phyloP scores from a whole-genome alignment of 2,329 filamentous ascomycete species.

The Elsinoe ampelina region DNA sequence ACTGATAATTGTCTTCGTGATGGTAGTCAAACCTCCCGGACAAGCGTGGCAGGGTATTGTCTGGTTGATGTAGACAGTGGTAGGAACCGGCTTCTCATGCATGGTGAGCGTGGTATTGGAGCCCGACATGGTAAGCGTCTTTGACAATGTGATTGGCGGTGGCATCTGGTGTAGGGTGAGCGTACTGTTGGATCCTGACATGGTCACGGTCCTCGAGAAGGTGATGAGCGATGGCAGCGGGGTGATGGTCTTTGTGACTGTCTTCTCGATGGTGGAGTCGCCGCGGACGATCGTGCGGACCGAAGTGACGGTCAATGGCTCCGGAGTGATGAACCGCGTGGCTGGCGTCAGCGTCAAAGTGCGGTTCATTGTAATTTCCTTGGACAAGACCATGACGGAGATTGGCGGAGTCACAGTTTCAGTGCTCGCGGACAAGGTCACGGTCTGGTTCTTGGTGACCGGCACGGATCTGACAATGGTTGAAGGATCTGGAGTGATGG shows the following conservation, averaged over 20 bases:
- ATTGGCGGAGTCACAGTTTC: neutral
- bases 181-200: neutral
- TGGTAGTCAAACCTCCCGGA: neutral
- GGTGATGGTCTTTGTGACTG: neutral
- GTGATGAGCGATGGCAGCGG: neutral
- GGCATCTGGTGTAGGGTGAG: neutral
- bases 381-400: neutral
- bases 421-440: neutral
- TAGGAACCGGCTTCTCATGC: neutral
- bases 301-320: neutral
- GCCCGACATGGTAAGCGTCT: neutral
- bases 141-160: neutral
- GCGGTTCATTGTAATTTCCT: neutral
- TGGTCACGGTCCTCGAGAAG: neutral
- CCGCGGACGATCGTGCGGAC: neutral
- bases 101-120: neutral
- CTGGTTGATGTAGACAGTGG: conserved; percentile 6
- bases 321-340: neutral
- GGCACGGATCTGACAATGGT: neutral
- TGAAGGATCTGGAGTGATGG: conserved; percentile 6
- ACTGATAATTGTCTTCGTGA: neutral
- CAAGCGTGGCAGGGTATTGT: conserved; percentile 5
- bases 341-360: neutral
- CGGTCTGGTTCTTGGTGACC: conserved; percentile 1
- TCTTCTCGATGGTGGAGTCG: neutral